Percentiles rank a stretch among this genome's conserved stretches.
These are phyloP conservation scores for Brassica napus DNA, from an alignment of 345 rosid genomes.

Conservation along the genomic window Da-Ae NC_063435.1:24643501-24644000, in stretches of 20 bases:
- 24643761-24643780: constrained; percentile 91
- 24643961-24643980: constrained; percentile 74
- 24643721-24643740: constrained; percentile 80
- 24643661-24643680: constrained; percentile 68
- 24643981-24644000: constrained; percentile 66
- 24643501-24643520: constrained; percentile 23
- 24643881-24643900: constrained; percentile 53
- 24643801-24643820: constrained; percentile 50
- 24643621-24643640: constrained; percentile 43
- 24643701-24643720: constrained; percentile 79
- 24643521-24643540: constrained; percentile 36
- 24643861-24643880: constrained; percentile 70
- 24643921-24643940: constrained; percentile 56
- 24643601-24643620: constrained; percentile 50
- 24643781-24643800: constrained; percentile 84
- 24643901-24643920: constrained; percentile 45
- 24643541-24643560: constrained; percentile 64
- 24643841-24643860: constrained; percentile 76
- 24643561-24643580: constrained; percentile 52
- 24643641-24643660: constrained; percentile 32
- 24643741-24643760: constrained; percentile 68
- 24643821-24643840: constrained; percentile 67
- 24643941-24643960: constrained; percentile 83
- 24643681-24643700: constrained; percentile 76
- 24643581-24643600: constrained; percentile 48